These are phyloP conservation scores for Podaxis sp. DNA, from an alignment of 768 basidiomycete genomes.

Conservation along the genomic window DNA sequence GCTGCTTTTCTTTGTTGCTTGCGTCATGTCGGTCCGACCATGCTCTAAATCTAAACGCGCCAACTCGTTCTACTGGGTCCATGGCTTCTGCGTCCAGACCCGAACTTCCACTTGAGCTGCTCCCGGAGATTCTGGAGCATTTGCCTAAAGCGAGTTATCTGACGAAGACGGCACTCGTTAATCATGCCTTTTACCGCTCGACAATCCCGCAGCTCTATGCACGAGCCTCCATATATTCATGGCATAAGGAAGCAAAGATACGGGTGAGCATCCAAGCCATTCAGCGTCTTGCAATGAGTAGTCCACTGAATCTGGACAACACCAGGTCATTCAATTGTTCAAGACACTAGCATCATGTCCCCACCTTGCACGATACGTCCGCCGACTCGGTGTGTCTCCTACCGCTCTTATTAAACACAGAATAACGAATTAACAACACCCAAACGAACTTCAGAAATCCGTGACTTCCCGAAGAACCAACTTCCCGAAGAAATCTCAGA, in stretches of 20 bases:
- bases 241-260: slow-evolving; percentile 65
- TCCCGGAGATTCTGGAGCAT: slow-evolving; percentile 53
- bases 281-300: neutral
- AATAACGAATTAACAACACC: neutral
- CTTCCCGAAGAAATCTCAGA: slow-evolving; percentile 33
- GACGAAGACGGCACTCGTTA: slow-evolving; percentile 54
- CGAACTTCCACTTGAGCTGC: slow-evolving; percentile 67
- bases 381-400: slow-evolving; percentile 49
- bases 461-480: slow-evolving; percentile 67
- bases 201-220: slow-evolving; percentile 55
- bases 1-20: neutral
- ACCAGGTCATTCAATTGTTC: slow-evolving; percentile 62
- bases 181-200: slow-evolving; percentile 51
- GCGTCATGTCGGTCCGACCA: slow-evolving; percentile 2
- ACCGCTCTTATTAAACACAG: neutral
- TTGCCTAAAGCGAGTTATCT: slow-evolving; percentile 55
- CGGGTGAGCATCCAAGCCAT: slow-evolving; percentile 39
- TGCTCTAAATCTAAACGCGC: neutral
- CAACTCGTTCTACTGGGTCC: neutral
- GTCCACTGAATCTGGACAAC: neutral
- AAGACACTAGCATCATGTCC: slow-evolving; percentile 53
- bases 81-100: slow-evolving; percentile 8
- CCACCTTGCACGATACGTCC: slow-evolving; percentile 58
- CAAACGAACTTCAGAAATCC: slow-evolving; percentile 49
- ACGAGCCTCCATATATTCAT: slow-evolving; percentile 61